A percentile compares a stretch with the other conserved stretches of the same genome.
Evolutionary conservation across 257 asterid genomes (phyloP).

Genomic region (Penstemon davidsonii): DNA sequence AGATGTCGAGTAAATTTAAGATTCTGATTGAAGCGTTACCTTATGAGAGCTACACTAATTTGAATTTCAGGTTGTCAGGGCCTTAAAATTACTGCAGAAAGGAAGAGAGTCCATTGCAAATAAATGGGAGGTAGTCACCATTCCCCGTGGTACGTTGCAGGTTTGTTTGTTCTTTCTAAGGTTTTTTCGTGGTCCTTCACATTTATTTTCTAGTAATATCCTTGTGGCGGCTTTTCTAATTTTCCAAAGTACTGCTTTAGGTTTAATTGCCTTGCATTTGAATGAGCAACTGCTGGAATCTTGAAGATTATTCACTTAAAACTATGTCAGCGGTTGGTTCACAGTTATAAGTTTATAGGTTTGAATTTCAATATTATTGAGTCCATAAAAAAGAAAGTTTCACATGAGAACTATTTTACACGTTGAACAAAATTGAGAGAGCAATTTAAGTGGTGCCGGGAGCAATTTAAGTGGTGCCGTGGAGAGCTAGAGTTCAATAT

Average conservation of each 20-base stretch:
- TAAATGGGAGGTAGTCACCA: slow-evolving; percentile 76
- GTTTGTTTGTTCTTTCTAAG: slow-evolving; percentile 54
- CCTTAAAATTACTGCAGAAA: slow-evolving; percentile 69
- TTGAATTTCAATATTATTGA: slow-evolving; percentile 3
- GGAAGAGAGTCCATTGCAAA: slow-evolving; percentile 54
- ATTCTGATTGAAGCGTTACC: slow-evolving; percentile 1
- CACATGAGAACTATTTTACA: background rate
- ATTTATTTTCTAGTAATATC: background rate
- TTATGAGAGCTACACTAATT: slow-evolving; percentile 22
- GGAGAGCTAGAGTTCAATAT: background rate
- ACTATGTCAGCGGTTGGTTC: background rate
- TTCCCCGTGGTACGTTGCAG: slow-evolving; percentile 99
- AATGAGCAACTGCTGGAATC: background rate
- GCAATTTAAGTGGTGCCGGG: background rate
- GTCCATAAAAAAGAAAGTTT: background rate
- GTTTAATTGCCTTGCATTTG: slow-evolving; percentile 20
- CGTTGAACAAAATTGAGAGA: slow-evolving; percentile 7
- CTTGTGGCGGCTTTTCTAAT: background rate
- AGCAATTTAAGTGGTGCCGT: background rate
- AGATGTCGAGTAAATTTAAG: slow-evolving; percentile 9
- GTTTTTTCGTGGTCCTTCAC: slow-evolving; percentile 13
- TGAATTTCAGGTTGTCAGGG: slow-evolving; percentile 85
- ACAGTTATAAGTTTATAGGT: background rate
- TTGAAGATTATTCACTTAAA: background rate
- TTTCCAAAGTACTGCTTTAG: slow-evolving; percentile 18